Conservation (phyloP, 306 rosid genomes). For the Spatholobus suberectus region DNA sequence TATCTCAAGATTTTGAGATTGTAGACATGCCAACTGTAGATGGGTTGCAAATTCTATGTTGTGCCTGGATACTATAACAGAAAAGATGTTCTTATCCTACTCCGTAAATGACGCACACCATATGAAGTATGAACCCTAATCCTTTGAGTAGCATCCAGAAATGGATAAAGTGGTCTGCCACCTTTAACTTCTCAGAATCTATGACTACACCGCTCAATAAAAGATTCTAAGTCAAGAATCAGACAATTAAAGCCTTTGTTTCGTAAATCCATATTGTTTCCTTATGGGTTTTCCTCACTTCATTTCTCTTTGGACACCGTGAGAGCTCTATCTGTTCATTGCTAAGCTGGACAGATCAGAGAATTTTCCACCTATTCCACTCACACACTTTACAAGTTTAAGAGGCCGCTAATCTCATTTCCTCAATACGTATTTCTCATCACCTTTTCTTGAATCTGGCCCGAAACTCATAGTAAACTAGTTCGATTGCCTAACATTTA, state of each 20-base stretch:
- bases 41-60: not conserved
- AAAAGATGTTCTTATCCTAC: not conserved
- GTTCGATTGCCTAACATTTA: constrained; percentile 2
- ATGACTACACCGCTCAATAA: not conserved
- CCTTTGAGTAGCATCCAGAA: not conserved
- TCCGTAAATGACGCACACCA: not conserved
- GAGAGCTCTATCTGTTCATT: not conserved
- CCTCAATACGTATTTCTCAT: not conserved
- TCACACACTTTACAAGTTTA: not conserved
- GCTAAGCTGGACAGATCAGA: not conserved
- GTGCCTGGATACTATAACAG: not conserved
- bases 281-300: not conserved
- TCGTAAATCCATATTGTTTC: not conserved
- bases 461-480: not conserved
- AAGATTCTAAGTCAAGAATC: not conserved
- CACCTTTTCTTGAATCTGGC: not conserved
- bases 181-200: not conserved
- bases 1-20: not conserved
- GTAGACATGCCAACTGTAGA: not conserved
- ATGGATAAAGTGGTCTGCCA: not conserved
- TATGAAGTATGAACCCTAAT: not conserved
- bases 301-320: not conserved
- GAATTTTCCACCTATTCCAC: not conserved
- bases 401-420: not conserved
- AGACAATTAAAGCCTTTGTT: not conserved